Evolutionary conservation across 805 yeast genomes (phyloP).

Genomic region (Kuraishia hungarica): DNA sequence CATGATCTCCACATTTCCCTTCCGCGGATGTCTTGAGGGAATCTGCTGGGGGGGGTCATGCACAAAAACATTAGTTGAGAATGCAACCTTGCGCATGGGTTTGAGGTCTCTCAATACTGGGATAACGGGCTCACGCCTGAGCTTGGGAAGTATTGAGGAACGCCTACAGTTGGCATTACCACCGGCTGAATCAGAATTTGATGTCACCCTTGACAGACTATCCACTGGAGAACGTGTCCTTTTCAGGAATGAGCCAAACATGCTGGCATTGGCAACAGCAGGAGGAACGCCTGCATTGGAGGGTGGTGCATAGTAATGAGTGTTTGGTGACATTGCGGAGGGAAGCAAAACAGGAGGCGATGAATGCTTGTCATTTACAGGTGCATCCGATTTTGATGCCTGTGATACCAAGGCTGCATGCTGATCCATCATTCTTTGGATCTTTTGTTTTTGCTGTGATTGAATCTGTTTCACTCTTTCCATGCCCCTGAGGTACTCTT

Average conservation of each 20-base stretch:
- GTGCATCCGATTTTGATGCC: constrained; percentile 24
- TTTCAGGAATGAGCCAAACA: constrained; percentile 22
- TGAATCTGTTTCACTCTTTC: not conserved
- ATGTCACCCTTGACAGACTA: constrained; percentile 8
- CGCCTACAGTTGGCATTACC: not conserved
- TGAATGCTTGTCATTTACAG: constrained; percentile 40
- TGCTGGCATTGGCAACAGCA: constrained; percentile 7
- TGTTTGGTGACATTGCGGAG: constrained; percentile 31
- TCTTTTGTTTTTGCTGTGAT: not conserved
- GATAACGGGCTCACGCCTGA: constrained; percentile 19
- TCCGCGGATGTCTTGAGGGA: constrained; percentile 75
- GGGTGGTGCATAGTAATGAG: constrained; percentile 12
- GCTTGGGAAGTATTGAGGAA: constrained; percentile 14
- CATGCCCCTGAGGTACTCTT: constrained; percentile 32
- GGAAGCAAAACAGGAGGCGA: constrained; percentile 42
- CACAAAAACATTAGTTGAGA: constrained; percentile 65
- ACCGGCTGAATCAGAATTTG: constrained; percentile 3
- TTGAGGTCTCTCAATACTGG: constrained; percentile 15
- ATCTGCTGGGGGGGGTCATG: constrained; percentile 92
- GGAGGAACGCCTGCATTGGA: not conserved
- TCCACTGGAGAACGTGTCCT: constrained; percentile 16
- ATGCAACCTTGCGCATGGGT: constrained; percentile 57
- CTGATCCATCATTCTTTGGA: not conserved
- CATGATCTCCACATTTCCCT: constrained; percentile 55
- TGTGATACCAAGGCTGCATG: constrained; percentile 9